Percentiles rank a stretch among this genome's conserved stretches.
Conservation (phyloP, 257 asterid species). For the Nemophila menziesii region DNA sequence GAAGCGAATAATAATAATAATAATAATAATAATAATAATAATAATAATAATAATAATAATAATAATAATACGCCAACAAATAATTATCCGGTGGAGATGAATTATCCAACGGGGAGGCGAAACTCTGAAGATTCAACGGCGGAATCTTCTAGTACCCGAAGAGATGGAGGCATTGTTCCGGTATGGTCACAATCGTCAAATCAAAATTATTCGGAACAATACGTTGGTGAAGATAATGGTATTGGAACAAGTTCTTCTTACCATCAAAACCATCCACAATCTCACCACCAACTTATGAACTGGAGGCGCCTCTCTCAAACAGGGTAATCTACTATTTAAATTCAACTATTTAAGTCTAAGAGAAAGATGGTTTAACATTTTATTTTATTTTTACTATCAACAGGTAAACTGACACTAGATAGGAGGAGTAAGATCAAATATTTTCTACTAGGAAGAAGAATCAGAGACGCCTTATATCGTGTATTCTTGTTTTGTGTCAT, state of each 20-base stretch:
- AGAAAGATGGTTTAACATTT: no score
- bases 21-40: slow-evolving; percentile 11
- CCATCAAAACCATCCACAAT: slow-evolving; percentile 36
- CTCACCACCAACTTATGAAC: slow-evolving; percentile 1
- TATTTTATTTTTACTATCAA: neutral
- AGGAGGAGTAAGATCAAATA: neutral
- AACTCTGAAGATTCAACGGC: slow-evolving; percentile 80
- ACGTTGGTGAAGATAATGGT: slow-evolving; percentile 39
- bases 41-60: slow-evolving; percentile 15
- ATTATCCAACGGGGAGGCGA: slow-evolving; percentile 32
- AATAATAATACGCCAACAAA: slow-evolving; percentile 12
- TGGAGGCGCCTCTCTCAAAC: slow-evolving; percentile 76
- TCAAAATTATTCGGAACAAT: slow-evolving; percentile 50
- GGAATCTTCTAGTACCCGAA: slow-evolving; percentile 54
- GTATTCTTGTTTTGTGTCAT: neutral
- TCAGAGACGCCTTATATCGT: neutral
- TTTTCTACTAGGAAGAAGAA: slow-evolving; percentile 3
- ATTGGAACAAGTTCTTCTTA: slow-evolving; percentile 30
- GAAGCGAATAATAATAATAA: slow-evolving; percentile 15
- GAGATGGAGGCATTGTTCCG: slow-evolving; percentile 52
- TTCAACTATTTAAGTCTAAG: no score
- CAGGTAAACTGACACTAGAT: neutral
- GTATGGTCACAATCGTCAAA: slow-evolving; percentile 86
- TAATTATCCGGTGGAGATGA: slow-evolving; percentile 15
- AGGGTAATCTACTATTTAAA: slow-evolving; percentile 30